Conservation (phyloP, 2,329 filamentous ascomycete genomes). For the Knoxdaviesia proteae region DNA sequence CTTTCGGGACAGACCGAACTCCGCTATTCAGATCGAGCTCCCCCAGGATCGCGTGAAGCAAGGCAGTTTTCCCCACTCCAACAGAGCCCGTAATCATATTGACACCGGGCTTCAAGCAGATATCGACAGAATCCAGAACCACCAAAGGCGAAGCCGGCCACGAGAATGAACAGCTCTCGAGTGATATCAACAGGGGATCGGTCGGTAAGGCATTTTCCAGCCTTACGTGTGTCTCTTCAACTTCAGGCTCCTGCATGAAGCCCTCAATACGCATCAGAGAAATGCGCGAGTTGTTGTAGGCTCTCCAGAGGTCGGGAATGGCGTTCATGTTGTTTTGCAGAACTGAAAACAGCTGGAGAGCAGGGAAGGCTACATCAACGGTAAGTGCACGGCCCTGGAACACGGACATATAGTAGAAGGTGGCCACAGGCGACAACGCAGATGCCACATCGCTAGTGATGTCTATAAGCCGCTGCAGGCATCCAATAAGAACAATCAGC, state of each 20-base stretch:
- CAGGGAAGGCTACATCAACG: slow-evolving; percentile 72
- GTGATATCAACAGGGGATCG: too few relatives aligned
- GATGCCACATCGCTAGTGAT: slow-evolving; percentile 53
- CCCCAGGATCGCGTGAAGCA: slow-evolving; percentile 36
- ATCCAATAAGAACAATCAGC: slow-evolving; percentile 38
- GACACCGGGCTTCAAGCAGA: slow-evolving; percentile 27
- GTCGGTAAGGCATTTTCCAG: too few relatives aligned
- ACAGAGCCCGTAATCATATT: slow-evolving; percentile 37
- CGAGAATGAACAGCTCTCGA: too few relatives aligned
- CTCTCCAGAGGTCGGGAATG: slow-evolving; percentile 36
- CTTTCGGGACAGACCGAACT: slow-evolving; percentile 21
- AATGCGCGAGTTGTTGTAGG: slow-evolving; percentile 16
- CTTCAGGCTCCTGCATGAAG: slow-evolving; percentile 75
- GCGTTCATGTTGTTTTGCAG: slow-evolving; percentile 55
- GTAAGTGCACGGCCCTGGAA: slow-evolving; percentile 45
- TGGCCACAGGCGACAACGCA: slow-evolving; percentile 57
- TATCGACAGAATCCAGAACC: slow-evolving; percentile 24
- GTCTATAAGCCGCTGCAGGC: slow-evolving; percentile 41
- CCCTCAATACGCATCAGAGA: slow-evolving; percentile 60
- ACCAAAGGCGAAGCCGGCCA: slow-evolving; percentile 8
- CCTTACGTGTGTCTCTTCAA: slow-evolving; percentile 17
- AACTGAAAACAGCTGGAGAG: slow-evolving; percentile 59
- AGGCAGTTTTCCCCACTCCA: slow-evolving; percentile 38
- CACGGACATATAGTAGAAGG: slow-evolving; percentile 64
- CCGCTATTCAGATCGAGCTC: slow-evolving; percentile 46